Percentiles rank a stretch among this genome's conserved stretches.
Conservation (phyloP, 495 filamentous ascomycete species). For the Aspergillus biplanus region DNA sequence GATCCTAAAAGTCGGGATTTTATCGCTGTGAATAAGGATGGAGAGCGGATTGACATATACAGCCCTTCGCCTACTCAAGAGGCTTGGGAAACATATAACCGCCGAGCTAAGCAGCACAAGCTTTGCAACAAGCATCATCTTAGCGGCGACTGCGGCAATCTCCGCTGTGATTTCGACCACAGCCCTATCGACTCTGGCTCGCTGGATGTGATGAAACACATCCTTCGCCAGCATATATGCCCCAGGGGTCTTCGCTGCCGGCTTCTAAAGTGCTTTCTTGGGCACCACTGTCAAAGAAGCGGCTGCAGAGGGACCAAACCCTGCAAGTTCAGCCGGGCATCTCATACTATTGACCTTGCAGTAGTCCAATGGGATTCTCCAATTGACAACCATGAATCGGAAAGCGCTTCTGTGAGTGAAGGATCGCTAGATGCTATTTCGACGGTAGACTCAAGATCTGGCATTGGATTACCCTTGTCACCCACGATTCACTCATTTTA, state of each 20-base stretch:
- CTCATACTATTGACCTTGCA: constrained; percentile 36
- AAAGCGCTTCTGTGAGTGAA: constrained; percentile 1
- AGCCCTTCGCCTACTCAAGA: constrained; percentile 31
- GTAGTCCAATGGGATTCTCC: constrained; percentile 9
- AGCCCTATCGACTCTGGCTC: constrained; percentile 37
- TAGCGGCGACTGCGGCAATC: constrained; percentile 38
- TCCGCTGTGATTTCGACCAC: constrained; percentile 45
- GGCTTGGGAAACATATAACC: constrained; percentile 36
- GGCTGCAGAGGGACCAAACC: constrained; percentile 41
- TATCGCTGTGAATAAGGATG: constrained; percentile 49
- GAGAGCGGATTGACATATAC: constrained; percentile 47
- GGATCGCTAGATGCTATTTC: neutral
- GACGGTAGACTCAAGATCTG: neutral
- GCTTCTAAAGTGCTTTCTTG: constrained; percentile 45
- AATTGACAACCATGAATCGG: neutral
- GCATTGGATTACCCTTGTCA: neutral
- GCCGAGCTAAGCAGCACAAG: constrained; percentile 37
- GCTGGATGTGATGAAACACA: constrained; percentile 39
- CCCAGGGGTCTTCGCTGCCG: constrained; percentile 38
- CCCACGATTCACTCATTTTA: neutral
- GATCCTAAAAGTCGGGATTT: constrained; percentile 32
- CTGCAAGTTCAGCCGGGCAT: constrained; percentile 39
- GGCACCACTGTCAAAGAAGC: constrained; percentile 50
- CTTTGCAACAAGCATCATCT: constrained; percentile 52
- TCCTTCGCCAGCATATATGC: constrained; percentile 45